Evolutionary conservation across 1,284 basidiomycete genomes (phyloP), one percentile per base, ranked within the genome.

Genomic region (Cutaneotrichosporon cyanovorans): DNA sequence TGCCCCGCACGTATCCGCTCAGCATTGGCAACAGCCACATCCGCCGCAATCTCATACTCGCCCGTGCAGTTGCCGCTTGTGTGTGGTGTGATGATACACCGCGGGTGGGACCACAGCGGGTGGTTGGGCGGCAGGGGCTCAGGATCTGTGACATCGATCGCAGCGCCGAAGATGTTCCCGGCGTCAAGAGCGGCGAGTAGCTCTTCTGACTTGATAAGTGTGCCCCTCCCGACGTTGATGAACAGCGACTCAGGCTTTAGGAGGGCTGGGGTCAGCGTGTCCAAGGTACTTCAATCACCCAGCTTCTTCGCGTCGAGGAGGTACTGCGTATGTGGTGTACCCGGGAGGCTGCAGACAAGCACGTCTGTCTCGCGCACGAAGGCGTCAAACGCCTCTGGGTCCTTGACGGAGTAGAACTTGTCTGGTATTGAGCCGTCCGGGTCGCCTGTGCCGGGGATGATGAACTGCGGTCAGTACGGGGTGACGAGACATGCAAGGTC

Each of bases 81-180:
- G 46, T 67, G 65, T 18, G 65, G 63, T 3, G 63, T 65, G 48
- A 69, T 50, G 41, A 69, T 58, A 21, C 53, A 51, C 22, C 58
- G 57, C 1, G 62, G 62, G 45, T 68, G 65, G 7, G 63, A 53
- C 43, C 45, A 66, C 15, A 69, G 56, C 3, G 62, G 54, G 44
- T 68, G 63, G 7, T 48, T 45, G 21, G 40, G 32, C 0, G 66
- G 53, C 6, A 69, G 57, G 2, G 68, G 68, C 48, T 68, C 69
- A 28, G 67, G 68, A 47, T 68, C 63, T 3, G 66, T 67, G 23
- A 69, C 68, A 54, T 69, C 68, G 12, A 69, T 44, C 3, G 63
- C 63, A 11, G 59, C 62, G 33, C 64, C 63, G 40, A 54, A 60
- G 23, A 66, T 54, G 44, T 59, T 48, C 19, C 34, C 33, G 48